These are phyloP conservation scores for Trichoderma aggressivum DNA, from an alignment of 2,329 filamentous ascomycete species.

Conservation along the genomic window DNA sequence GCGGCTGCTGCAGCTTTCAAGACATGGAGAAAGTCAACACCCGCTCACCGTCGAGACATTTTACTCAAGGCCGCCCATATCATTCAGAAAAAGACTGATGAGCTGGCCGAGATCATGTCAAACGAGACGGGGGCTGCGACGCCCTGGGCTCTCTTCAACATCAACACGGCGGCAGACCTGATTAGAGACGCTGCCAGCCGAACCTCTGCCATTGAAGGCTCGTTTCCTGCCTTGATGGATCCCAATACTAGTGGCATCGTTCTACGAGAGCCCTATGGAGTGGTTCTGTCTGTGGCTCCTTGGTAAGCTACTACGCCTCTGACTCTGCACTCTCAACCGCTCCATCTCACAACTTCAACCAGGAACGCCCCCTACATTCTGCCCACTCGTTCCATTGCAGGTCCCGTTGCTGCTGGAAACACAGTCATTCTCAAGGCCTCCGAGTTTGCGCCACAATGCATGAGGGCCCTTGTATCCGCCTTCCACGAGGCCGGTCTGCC, in stretches of 20 bases:
- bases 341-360: neutral
- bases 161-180: conserved; percentile 35
- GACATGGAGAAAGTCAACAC: conserved; percentile 63
- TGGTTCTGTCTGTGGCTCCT: conserved; percentile 74
- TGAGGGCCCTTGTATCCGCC: conserved; percentile 59
- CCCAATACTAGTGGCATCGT: conserved; percentile 54
- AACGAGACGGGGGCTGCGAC: conserved; percentile 43
- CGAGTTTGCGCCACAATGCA: conserved; percentile 63
- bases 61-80: conserved; percentile 66
- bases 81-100: conserved; percentile 55
- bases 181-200: conserved; percentile 44
- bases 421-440: conserved; percentile 70
- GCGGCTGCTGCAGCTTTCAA: conserved; percentile 65
- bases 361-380: conserved; percentile 59
- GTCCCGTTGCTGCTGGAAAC: conserved; percentile 74
- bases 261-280: conserved; percentile 73
- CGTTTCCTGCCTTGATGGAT: conserved; percentile 34
- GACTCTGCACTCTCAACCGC: neutral
- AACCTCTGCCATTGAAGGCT: conserved; percentile 38
- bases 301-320: conserved; percentile 54
- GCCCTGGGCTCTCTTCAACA: conserved; percentile 42
- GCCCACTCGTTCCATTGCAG: conserved; percentile 52
- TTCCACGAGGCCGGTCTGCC: conserved; percentile 75
- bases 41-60: conserved; percentile 62
- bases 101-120: conserved; percentile 58